Base-by-base conservation (phyloP, 2,329 filamentous ascomycete species). In the Coleophoma eucalyptorum region DNA sequence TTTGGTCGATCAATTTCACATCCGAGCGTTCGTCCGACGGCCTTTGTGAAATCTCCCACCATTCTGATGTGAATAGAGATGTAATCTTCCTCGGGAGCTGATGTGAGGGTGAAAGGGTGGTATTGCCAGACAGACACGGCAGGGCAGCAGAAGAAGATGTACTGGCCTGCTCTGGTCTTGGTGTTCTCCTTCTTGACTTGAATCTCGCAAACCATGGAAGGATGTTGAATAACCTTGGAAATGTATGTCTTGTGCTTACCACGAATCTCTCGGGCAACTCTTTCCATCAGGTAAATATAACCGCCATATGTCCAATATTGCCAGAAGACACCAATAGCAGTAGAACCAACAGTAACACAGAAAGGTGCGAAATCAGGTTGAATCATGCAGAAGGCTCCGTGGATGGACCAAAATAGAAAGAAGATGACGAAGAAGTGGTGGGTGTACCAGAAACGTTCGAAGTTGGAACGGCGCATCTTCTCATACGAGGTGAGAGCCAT, bases 171-270 rank as follows among this genome's bases (percentile, higher is more conserved):
- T 48, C 80, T 79, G 3, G 88, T 90, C 75, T 86, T 90, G 42
- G 89, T 92, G 70, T 90, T 76, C 65, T 92, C 88, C 71, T 94
- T 94, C 77, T 93, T 92, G 73, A 95, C 91, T 72, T 94, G 90
- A 54, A 95, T 92, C 71, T 95, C 90, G 67, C 88, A 89, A 16
- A 95, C 90, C 63, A 91, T 90, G 74, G 87, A 90, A 7, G 89
- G 89, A 68, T 95, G 89, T 72, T 94, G 89, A 57, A 95, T 86
- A 55, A 95, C 90, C 73, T 94, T 94, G 57, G 87, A 90, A 53
- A 95, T 88, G 67, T 87, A 90, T 15, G 89, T 93, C 77, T 87
- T 90, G 74, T 93, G 88, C 21, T 84, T 80, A 43, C 89, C 89
- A 48, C 89, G 84, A 38, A 93, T 73, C 69, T 94, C 90, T 55